Evolutionary conservation across 371 early-diverging fungal species (phyloP).

Genomic region (Mortierella sp.): DNA sequence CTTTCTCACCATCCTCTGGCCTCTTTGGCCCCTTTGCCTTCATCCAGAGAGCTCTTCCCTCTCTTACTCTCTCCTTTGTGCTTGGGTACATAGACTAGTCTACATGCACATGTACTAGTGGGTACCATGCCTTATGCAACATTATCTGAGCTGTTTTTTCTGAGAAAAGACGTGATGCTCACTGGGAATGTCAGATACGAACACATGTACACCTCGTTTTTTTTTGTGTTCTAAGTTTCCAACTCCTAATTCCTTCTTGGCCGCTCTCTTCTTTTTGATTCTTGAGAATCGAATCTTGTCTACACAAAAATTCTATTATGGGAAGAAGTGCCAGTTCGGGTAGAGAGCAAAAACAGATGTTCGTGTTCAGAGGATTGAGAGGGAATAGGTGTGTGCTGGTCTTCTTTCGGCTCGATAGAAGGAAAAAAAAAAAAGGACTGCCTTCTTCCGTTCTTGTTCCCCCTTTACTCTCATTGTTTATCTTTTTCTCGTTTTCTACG

Average conservation of each 20-base stretch:
- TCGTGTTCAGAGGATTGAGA: no score
- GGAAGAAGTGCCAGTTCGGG: not conserved
- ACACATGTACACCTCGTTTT: conserved; percentile 3
- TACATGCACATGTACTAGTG: not conserved
- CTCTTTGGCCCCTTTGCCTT: not conserved
- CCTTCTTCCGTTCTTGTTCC: no score
- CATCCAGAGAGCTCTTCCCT: not conserved
- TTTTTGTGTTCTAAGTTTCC: not conserved
- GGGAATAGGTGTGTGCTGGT: not conserved
- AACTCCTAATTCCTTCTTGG: not conserved
- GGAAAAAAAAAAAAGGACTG: no score
- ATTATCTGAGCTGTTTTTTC: not conserved
- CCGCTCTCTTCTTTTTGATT: not conserved
- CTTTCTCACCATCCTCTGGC: not conserved
- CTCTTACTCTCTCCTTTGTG: not conserved
- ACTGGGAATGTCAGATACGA: conserved; percentile 2
- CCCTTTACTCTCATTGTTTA: no score
- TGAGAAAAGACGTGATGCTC: not conserved
- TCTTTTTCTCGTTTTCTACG: no score
- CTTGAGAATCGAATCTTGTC: not conserved
- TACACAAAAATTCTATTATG: not conserved
- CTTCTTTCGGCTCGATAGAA: no score
- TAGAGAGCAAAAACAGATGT: not conserved
- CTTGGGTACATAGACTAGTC: not conserved
- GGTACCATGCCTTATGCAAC: not conserved